Evolutionary conservation across 106 monocot genomes (phyloP).

Genomic region (Narthecium ossifragum): DNA sequence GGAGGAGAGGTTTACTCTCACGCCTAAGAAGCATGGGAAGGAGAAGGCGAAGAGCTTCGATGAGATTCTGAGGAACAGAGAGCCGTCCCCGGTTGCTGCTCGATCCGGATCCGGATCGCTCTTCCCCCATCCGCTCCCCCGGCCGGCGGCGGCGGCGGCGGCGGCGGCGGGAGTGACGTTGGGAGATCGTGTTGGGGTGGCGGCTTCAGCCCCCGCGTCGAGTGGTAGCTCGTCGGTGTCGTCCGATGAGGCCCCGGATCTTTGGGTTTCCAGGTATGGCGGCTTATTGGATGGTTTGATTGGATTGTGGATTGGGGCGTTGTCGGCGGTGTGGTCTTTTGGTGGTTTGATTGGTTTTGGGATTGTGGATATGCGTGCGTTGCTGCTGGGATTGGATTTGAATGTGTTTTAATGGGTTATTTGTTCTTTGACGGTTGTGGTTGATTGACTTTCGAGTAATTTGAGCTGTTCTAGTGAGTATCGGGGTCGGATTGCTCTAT

Average conservation of each 20-base stretch:
- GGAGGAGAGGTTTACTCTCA: neutral
- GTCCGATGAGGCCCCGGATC: constrained; percentile 61
- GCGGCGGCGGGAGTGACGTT: constrained; percentile 18
- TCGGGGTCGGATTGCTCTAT: too few species aligned
- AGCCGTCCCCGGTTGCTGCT: neutral
- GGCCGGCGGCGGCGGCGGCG: constrained; percentile 12
- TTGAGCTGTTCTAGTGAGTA: too few species aligned
- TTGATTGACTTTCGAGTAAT: neutral
- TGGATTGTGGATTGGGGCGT: too few species aligned
- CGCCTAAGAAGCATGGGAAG: neutral
- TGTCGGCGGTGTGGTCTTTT: too few species aligned
- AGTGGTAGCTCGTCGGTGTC: constrained; percentile 57
- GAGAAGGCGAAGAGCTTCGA: constrained; percentile 33
- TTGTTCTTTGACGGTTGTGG: neutral
- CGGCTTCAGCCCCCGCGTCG: constrained; percentile 40
- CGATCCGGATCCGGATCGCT: neutral
- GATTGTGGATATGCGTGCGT: too few species aligned
- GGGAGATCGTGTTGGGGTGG: neutral
- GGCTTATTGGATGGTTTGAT: too few species aligned
- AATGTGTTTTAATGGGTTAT: too few species aligned
- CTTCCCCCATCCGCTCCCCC: constrained; percentile 59
- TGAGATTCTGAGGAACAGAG: neutral
- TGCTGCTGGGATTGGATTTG: too few species aligned
- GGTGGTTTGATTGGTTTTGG: too few species aligned
- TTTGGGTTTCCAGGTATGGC: constrained; percentile 57